phyloP scores from a whole-genome alignment of 306 rosid species.

The Begonia fuchsioides region DNA sequence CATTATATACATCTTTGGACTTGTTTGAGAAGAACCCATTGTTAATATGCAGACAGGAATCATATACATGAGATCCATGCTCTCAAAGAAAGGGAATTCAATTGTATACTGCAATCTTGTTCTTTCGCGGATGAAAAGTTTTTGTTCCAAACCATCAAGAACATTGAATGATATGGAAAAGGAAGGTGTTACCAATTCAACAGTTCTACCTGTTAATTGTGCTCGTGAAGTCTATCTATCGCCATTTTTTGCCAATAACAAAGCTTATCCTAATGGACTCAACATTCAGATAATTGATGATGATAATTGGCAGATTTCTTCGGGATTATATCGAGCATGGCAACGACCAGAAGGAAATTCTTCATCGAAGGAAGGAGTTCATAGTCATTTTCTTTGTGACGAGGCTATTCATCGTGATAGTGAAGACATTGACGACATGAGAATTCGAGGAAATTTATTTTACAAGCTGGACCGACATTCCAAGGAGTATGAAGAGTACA shows the following conservation, averaged over 20 bases:
- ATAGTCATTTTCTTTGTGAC: constrained; percentile 11
- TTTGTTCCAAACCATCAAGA: constrained; percentile 19
- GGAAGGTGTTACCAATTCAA: constrained; percentile 7
- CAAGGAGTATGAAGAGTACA: constrained; percentile 80
- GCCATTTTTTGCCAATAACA: constrained; percentile 26
- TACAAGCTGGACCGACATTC: constrained; percentile 67
- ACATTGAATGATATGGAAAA: constrained; percentile 13
- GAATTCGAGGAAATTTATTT: constrained; percentile 51
- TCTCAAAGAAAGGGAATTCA: constrained; percentile 21
- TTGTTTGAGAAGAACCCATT: too few species aligned
- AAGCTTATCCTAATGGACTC: constrained; percentile 23
- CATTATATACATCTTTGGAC: too few species aligned
- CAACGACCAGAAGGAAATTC: constrained; percentile 15
- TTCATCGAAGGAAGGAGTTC: constrained; percentile 8
- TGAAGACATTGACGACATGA: constrained; percentile 66
- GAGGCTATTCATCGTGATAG: constrained; percentile 35
- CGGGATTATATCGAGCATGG: constrained; percentile 56
- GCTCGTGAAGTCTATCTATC: constrained; percentile 30
- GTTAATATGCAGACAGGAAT: not conserved
- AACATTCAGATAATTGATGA: constrained; percentile 53
- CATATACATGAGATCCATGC: constrained; percentile 9
- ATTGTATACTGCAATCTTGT: constrained; percentile 14
- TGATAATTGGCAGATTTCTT: constrained; percentile 56
- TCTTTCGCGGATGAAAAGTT: constrained; percentile 12
- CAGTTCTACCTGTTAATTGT: constrained; percentile 11